These are phyloP conservation scores for Forsythia viridissima DNA, from an alignment of 257 asterid genomes.

Conservation along the genomic window DNA sequence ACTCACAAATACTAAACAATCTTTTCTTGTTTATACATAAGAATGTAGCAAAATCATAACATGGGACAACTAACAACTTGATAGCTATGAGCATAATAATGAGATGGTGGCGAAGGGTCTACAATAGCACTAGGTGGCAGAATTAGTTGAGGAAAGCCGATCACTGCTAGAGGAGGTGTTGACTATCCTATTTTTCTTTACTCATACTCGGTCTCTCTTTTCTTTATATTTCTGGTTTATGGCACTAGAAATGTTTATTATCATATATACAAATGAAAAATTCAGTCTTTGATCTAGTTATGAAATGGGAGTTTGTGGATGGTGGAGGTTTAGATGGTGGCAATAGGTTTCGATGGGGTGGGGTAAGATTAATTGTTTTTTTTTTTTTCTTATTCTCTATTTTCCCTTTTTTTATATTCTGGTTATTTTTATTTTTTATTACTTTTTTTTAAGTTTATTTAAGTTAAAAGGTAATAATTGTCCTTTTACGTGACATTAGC, in stretches of 20 bases:
- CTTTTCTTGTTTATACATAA: too few relatives aligned
- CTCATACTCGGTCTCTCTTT: constrained; percentile 40
- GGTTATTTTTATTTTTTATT: too few relatives aligned
- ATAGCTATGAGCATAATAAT: constrained; percentile 71
- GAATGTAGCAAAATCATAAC: constrained; percentile 26
- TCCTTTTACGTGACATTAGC: too few relatives aligned
- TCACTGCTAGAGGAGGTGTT: constrained; percentile 51
- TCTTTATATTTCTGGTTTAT: neutral
- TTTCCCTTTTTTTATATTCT: too few relatives aligned
- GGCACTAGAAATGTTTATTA: neutral
- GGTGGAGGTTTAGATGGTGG: too few relatives aligned
- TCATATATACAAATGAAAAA: neutral
- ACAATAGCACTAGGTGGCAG: constrained; percentile 76
- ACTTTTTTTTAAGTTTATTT: too few relatives aligned
- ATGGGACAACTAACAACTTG: constrained; percentile 63
- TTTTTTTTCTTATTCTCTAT: too few relatives aligned
- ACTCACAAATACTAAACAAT: neutral
- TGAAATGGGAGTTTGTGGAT: neutral
- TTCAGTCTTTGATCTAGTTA: neutral
- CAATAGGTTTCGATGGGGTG: too few relatives aligned
- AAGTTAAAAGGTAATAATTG: too few relatives aligned
- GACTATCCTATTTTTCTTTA: constrained; percentile 47
- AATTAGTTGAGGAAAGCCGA: constrained; percentile 83
- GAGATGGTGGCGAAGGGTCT: constrained; percentile 37
- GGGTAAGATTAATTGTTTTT: too few relatives aligned